These are phyloP conservation scores for Penicillium verhagenii DNA, from an alignment of 495 filamentous ascomycete genomes.

Conservation along the genomic window DNA sequence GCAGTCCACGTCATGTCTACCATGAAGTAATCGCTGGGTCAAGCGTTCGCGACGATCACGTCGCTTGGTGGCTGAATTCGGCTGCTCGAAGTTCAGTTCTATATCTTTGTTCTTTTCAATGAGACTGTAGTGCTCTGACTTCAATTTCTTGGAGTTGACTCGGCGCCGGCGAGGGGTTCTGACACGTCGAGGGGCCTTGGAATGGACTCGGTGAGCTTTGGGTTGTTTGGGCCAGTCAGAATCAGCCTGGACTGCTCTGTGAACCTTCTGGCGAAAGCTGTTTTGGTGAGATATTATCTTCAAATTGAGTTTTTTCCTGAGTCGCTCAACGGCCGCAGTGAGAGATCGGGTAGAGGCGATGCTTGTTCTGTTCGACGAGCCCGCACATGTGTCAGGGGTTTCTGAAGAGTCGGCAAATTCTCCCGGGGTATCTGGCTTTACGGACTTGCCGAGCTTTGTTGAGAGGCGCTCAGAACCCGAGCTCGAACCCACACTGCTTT, in stretches of 20 bases:
- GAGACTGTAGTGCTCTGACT: neutral
- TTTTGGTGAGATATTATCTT: neutral
- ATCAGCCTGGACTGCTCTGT: neutral
- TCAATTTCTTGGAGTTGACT: neutral
- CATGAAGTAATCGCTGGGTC: neutral
- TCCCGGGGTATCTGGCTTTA: neutral
- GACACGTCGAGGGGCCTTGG: neutral
- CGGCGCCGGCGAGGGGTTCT: conserved; percentile 1
- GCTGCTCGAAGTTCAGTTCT: conserved; percentile 14
- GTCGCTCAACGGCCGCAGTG: neutral
- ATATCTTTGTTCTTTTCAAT: neutral
- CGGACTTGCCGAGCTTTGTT: neutral
- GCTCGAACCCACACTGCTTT: neutral
- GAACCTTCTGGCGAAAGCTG: neutral
- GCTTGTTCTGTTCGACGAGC: neutral
- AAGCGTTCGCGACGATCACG: conserved; percentile 25
- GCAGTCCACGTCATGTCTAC: conserved; percentile 5
- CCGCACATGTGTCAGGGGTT: neutral
- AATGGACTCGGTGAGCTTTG: neutral
- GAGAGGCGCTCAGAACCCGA: neutral
- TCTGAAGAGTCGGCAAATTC: neutral
- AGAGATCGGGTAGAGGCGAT: neutral
- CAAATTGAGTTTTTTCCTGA: neutral
- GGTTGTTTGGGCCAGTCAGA: neutral
- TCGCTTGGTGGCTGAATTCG: conserved; percentile 27